phyloP scores from a whole-genome alignment of 441 rosid genomes.

The Manihot esculenta region DNA sequence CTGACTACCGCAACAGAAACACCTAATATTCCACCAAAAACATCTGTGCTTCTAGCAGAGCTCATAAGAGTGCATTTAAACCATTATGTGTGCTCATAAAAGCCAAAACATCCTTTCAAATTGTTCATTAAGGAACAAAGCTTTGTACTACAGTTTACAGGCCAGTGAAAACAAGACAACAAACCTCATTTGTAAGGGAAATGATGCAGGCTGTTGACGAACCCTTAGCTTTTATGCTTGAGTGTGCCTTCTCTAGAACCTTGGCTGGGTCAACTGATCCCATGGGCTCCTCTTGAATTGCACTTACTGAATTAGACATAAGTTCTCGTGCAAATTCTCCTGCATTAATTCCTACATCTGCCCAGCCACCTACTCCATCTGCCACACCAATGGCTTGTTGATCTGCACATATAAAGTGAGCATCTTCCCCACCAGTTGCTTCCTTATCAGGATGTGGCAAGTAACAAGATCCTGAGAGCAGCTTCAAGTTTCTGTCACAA shows the following conservation, averaged over 20 bases:
- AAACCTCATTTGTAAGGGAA: conserved; percentile 67
- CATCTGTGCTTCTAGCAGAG: background rate
- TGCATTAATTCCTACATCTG: conserved; percentile 76
- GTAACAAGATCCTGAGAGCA: conserved; percentile 75
- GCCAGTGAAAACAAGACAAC: conserved; percentile 10
- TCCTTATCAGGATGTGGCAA: conserved; percentile 94
- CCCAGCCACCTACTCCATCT: conserved; percentile 99
- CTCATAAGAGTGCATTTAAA: background rate
- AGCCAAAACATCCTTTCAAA: background rate
- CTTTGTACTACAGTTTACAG: too few species aligned
- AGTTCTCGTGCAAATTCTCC: conserved; percentile 77
- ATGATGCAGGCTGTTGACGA: conserved; percentile 91
- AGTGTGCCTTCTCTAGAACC: conserved; percentile 78
- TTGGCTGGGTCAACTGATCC: conserved; percentile 67
- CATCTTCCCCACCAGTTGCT: conserved; percentile 85
- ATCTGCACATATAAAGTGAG: conserved; percentile 76
- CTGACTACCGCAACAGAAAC: background rate
- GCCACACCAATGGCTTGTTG: conserved; percentile 85
- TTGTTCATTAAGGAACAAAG: background rate
- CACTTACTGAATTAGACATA: conserved; percentile 74
- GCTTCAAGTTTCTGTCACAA: conserved; percentile 50
- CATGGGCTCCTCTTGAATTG: conserved; percentile 68
- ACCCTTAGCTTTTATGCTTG: conserved; percentile 70
- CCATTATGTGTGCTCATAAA: background rate
- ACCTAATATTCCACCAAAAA: background rate